Evolutionary conservation across 1,139 yeast genomes (phyloP), one percentile per base, ranked within the genome.

Genomic region (Yamadazyma conglobata): DNA sequence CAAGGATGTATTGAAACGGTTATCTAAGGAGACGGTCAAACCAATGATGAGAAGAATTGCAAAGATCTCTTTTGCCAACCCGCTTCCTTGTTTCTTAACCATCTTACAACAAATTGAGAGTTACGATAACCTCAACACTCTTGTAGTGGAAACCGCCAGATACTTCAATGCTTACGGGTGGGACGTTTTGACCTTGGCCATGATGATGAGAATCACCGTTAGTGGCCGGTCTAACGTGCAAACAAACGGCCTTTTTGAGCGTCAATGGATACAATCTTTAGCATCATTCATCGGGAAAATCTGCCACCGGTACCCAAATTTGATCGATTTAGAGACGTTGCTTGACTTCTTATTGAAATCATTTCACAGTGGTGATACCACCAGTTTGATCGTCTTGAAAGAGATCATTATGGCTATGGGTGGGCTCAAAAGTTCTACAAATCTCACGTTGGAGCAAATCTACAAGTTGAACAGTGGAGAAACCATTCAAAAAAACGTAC

Each of bases 181-280:
- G 89, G 97, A 89, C 52, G 84, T 79, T 2, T 59, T 89, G 24
- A 81, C 91, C 2, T 79, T 76, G 44, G 89, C 85, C 1, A 60
- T 89, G 6, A 61, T 88, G 52, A 71, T 78, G 48, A 75, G 94
- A 45, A 65, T 91, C 19, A 78, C 93, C 1, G 56, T 65, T 0
- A 59, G 79, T 1, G 85, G 82, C 9, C 67, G 95, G 54, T 62
- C 76, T 3, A 70, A 80, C 16, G 64, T 81, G 22, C 95, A 87
- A 54, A 68, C 58, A 11, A 91, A 88, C 56, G 97, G 97, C 4
- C 60, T 89, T 37, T 77, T 79, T 45, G 93, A 85, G 39, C 69
- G 86, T 13, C 81, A 77, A 50, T 91, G 97, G 97, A 72, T 87
- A 21, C 94, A 81, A 48, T 79, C 87, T 18, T 56, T 83, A 16